phyloP scores from a whole-genome alignment of 139 green algal species.

The Zygnema cylindricum region DNA sequence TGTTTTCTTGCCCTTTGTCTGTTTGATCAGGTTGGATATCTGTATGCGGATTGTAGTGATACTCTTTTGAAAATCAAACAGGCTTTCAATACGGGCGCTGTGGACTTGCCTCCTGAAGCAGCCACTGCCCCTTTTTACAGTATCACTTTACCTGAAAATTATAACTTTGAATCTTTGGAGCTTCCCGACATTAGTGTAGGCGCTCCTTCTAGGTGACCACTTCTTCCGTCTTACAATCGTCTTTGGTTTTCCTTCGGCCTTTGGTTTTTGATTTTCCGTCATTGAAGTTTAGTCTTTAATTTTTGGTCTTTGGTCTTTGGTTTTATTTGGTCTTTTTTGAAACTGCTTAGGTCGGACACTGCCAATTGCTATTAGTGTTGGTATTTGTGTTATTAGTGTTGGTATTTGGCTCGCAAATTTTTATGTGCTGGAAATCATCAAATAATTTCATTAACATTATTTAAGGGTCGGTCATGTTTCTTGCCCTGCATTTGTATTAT shows the following conservation, averaged over 20 bases:
- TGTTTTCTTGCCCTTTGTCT: neutral
- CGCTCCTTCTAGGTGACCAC: no score
- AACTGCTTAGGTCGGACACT: no score
- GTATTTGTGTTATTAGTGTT: no score
- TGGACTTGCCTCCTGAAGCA: conserved; percentile 73
- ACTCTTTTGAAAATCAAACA: conserved; percentile 77
- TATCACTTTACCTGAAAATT: conserved; percentile 79
- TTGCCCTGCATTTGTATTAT: no score
- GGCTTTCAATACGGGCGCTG: conserved; percentile 47
- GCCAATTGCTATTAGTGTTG: no score
- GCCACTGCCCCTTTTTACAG: conserved; percentile 62
- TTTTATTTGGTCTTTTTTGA: neutral
- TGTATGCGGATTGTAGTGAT: conserved; percentile 72
- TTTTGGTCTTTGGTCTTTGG: neutral
- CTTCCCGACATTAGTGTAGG: neutral
- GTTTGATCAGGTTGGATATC: conserved; percentile 53
- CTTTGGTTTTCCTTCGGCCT: no score
- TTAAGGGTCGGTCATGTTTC: no score
- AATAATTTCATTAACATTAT: no score
- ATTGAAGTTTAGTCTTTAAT: neutral
- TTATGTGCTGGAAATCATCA: no score
- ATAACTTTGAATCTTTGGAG: conserved; percentile 37
- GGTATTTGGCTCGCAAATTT: no score
- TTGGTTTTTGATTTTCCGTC: no score
- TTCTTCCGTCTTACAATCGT: no score